These are phyloP conservation scores for Dendrobium catenatum DNA, from an alignment of 106 monocot species.

Conservation along the genomic window DNA sequence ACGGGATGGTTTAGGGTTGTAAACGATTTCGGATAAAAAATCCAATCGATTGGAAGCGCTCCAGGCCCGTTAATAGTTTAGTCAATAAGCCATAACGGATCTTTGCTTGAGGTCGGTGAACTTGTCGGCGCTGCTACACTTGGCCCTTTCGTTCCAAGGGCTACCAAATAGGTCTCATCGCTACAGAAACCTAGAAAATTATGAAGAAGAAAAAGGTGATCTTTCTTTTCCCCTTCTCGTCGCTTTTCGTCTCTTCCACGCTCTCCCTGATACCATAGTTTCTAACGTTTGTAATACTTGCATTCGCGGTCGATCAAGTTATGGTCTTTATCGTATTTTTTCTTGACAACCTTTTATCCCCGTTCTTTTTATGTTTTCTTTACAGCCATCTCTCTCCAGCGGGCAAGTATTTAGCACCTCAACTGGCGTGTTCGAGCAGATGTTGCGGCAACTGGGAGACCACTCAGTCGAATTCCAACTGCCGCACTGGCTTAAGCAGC, in stretches of 20 bases:
- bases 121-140: not conserved
- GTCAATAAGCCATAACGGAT: not conserved
- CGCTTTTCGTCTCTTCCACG: not conserved
- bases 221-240: not conserved
- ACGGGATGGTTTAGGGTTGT: not conserved
- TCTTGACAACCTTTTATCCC: not conserved
- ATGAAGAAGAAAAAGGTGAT: slow-evolving; percentile 2
- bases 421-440: slow-evolving; percentile 11
- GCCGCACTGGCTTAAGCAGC: slow-evolving; percentile 32
- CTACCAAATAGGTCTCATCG: not conserved
- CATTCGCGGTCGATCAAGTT: not conserved
- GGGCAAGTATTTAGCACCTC: not conserved
- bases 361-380: not conserved
- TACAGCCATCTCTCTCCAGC: not conserved
- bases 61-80: too few relatives aligned
- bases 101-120: not conserved
- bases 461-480: slow-evolving; percentile 30
- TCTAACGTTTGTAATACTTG: not conserved
- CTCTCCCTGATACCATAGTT: not conserved
- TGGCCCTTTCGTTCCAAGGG: not conserved
- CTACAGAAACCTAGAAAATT: not conserved
- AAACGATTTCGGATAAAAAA: not conserved
- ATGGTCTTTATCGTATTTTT: not conserved
- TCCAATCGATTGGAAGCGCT: not conserved
- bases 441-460: slow-evolving; percentile 20